Conservation (phyloP, 2,329 filamentous ascomycete species). For the Calonectria pseudoreteaudii region DNA sequence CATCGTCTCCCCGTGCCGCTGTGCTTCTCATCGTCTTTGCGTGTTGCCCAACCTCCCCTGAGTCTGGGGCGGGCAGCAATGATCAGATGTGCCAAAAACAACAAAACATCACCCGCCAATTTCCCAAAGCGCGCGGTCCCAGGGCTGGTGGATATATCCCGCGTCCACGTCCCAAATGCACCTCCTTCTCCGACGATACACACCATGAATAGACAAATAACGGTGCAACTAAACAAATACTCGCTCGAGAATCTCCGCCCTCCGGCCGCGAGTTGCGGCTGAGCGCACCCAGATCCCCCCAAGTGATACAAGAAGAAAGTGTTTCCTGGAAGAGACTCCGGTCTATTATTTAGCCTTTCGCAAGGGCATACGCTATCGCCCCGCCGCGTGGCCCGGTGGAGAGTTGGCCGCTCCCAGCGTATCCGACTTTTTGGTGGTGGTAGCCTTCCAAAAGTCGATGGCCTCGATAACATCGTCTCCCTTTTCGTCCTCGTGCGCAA, state of each 20-base stretch:
- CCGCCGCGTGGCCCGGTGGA: slow-evolving; percentile 8
- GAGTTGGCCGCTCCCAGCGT: slow-evolving; percentile 42
- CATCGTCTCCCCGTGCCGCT: slow-evolving; percentile 8
- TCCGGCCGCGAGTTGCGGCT: slow-evolving; percentile 28
- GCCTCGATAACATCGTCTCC: slow-evolving; percentile 95
- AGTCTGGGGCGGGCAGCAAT: background rate
- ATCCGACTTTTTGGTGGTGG: slow-evolving; percentile 62
- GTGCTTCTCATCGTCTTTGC: slow-evolving; percentile 14
- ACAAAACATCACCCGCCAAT: slow-evolving; percentile 17
- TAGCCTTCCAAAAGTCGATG: slow-evolving; percentile 93
- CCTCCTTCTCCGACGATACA: slow-evolving; percentile 13
- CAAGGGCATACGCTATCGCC: slow-evolving; percentile 26
- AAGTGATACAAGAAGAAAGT: slow-evolving; percentile 45
- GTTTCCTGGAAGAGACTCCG: slow-evolving; percentile 42
- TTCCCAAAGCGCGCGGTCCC: slow-evolving; percentile 3
- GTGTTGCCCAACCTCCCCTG: background rate
- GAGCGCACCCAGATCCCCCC: slow-evolving; percentile 28
- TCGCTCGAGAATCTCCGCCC: slow-evolving; percentile 32
- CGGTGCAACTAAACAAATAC: slow-evolving; percentile 35
- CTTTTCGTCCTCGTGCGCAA: slow-evolving; percentile 95
- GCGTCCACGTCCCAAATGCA: slow-evolving; percentile 7
- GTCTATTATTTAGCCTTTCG: slow-evolving; percentile 15
- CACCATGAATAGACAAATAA: slow-evolving; percentile 25
- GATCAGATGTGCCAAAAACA: slow-evolving; percentile 12
- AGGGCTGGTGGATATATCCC: background rate